Percentiles rank a stretch among this genome's conserved stretches.
These are phyloP conservation scores for Trametes coccinea DNA, from an alignment of 768 basidiomycete species.

Conservation along the genomic window DNA sequence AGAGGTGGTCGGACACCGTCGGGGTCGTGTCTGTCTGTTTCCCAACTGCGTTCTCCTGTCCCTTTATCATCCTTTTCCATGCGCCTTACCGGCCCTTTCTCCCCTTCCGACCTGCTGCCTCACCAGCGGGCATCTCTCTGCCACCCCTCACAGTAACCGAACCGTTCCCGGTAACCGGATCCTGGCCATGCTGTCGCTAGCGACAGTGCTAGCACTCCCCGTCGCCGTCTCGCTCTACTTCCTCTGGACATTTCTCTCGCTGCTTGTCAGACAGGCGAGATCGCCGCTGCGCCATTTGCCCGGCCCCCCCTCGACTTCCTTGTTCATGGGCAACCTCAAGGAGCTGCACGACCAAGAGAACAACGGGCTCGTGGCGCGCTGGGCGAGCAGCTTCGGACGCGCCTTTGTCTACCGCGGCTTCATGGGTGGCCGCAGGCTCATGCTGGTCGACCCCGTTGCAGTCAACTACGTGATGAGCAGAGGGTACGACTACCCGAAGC, in stretches of 20 bases:
- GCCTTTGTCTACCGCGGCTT: conserved; percentile 57
- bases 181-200: conserved; percentile 4
- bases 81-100: conserved; percentile 2
- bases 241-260: conserved; percentile 39
- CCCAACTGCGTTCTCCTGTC: neutral
- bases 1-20: neutral
- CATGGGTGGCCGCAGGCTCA: conserved; percentile 51
- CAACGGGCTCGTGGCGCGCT: conserved; percentile 45
- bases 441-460: conserved; percentile 60
- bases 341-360: conserved; percentile 63
- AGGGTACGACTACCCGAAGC: conserved; percentile 62
- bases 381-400: conserved; percentile 48
- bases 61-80: conserved; percentile 24
- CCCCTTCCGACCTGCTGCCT: conserved; percentile 13
- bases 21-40: neutral
- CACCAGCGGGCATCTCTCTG: neutral
- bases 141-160: neutral
- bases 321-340: conserved; percentile 53
- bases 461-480: conserved; percentile 57
- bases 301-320: conserved; percentile 47
- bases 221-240: conserved; percentile 33
- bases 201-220: conserved; percentile 16
- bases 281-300: conserved; percentile 51
- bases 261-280: conserved; percentile 45
- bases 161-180: neutral